Conservation (phyloP, 2,329 filamentous ascomycete species). For the Hypoxylon sp. region DNA sequence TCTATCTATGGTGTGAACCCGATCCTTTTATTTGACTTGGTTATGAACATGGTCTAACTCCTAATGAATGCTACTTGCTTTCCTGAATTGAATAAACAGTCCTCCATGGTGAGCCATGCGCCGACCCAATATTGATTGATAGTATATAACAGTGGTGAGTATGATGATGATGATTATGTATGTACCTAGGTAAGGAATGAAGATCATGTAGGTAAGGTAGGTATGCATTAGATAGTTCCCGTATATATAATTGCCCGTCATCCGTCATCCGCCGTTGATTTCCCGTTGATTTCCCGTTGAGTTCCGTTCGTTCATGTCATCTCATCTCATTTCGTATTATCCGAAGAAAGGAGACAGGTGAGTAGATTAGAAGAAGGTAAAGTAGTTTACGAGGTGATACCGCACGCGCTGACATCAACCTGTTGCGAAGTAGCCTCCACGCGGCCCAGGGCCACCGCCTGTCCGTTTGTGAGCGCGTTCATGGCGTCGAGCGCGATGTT, state of each 20-base stretch:
- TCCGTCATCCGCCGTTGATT: background rate
- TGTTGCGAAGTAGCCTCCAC: constrained; percentile 64
- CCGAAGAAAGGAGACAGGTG: constrained; percentile 5
- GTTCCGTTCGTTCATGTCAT: background rate
- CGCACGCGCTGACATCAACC: constrained; percentile 61
- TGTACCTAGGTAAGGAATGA: constrained; percentile 39
- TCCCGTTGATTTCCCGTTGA: background rate
- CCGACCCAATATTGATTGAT: constrained; percentile 24
- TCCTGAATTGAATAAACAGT: constrained; percentile 7
- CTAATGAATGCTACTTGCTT: constrained; percentile 26
- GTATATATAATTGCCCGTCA: background rate
- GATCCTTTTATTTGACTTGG: background rate
- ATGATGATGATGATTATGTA: constrained; percentile 2
- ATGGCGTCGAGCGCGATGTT: constrained; percentile 70
- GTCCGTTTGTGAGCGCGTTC: constrained; percentile 67
- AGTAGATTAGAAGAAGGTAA: background rate
- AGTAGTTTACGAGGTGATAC: constrained; percentile 46
- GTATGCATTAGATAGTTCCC: constrained; percentile 6
- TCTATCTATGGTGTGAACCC: constrained; percentile 7
- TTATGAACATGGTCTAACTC: constrained; percentile 10
- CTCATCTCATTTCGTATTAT: background rate
- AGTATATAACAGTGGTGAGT: background rate
- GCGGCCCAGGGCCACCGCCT: constrained; percentile 64
- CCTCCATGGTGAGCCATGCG: constrained; percentile 4
- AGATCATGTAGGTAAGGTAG: constrained; percentile 30